Conservation (phyloP, 108 stramenopile species). For the Craspedostauros australis region DNA sequence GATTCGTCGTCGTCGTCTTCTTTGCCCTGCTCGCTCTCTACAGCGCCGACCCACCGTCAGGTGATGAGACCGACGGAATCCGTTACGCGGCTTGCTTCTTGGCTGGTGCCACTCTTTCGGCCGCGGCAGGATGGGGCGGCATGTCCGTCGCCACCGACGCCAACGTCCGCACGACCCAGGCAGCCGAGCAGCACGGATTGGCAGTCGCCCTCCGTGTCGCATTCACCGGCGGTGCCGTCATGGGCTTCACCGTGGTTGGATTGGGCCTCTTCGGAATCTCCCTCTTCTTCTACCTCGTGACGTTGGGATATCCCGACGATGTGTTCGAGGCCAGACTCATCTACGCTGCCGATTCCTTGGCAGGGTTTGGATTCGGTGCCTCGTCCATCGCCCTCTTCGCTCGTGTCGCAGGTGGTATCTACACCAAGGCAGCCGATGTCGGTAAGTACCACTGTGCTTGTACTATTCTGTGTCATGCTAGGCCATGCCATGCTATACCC, state of each 20-base stretch:
- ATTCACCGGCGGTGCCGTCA: constrained; percentile 69
- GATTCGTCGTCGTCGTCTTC: constrained; percentile 67
- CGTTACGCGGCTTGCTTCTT: constrained; percentile 82
- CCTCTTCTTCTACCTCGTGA: constrained; percentile 48
- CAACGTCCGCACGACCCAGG: constrained; percentile 91
- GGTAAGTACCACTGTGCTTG: constrained; percentile 29
- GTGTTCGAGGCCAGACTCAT: constrained; percentile 3
- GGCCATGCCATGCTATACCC: no score
- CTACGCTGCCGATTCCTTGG: constrained; percentile 51
- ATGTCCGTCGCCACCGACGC: constrained; percentile 65
- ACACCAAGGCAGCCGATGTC: constrained; percentile 97
- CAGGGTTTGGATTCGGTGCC: constrained; percentile 94
- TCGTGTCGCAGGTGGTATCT: constrained; percentile 96
- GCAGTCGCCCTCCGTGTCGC: constrained; percentile 78
- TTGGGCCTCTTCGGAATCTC: constrained; percentile 52
- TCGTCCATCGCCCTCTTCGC: constrained; percentile 96
- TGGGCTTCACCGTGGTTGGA: constrained; percentile 58
- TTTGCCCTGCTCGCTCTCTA: constrained; percentile 42
- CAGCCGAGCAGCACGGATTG: constrained; percentile 73
- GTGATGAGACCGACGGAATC: constrained; percentile 51
- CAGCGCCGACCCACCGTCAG: constrained; percentile 42
- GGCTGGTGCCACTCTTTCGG: constrained; percentile 81
- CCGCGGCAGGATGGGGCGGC: constrained; percentile 27
- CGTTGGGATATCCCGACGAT: constrained; percentile 39
- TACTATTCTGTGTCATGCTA: no score